Evolutionary conservation across 2,329 filamentous ascomycete species (phyloP).

Genomic region (Eutypella sp.): DNA sequence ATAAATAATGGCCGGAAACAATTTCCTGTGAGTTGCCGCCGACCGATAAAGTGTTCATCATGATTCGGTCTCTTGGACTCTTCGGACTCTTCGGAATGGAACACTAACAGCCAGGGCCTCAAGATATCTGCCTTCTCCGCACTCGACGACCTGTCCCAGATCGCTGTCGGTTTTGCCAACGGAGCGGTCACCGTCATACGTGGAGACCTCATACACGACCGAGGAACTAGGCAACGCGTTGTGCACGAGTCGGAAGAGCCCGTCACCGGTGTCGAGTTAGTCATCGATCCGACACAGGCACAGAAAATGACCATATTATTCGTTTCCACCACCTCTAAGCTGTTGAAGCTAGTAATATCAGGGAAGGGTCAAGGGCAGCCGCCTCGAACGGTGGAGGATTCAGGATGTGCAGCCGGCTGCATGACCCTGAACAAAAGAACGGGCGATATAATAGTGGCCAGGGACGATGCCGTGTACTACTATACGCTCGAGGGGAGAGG

Average conservation of each 20-base stretch:
- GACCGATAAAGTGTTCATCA: no score
- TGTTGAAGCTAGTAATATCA: slow-evolving; percentile 81
- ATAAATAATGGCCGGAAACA: slow-evolving; percentile 88
- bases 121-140: slow-evolving; percentile 84
- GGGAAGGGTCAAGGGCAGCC: slow-evolving; percentile 86
- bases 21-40: slow-evolving; percentile 78
- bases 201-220: slow-evolving; percentile 91
- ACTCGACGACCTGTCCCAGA: slow-evolving; percentile 82
- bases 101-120: no score
- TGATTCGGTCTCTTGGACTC: no score
- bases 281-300: slow-evolving; percentile 48
- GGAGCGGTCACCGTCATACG: slow-evolving; percentile 89
- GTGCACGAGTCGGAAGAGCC: slow-evolving; percentile 97
- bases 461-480: slow-evolving; percentile 93
- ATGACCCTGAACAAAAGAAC: slow-evolving; percentile 81
- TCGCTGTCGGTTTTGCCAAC: slow-evolving; percentile 94
- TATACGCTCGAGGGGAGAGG: slow-evolving; percentile 83
- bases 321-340: slow-evolving; percentile 83
- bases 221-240: slow-evolving; percentile 87
- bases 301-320: slow-evolving; percentile 70
- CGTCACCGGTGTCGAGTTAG: slow-evolving; percentile 82
- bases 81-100: no score
- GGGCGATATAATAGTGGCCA: slow-evolving; percentile 83
- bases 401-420: slow-evolving; percentile 87
- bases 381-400: slow-evolving; percentile 81